phyloP scores from a whole-genome alignment of 2,329 filamentous ascomycete species.

The Monosporascus sp. region DNA sequence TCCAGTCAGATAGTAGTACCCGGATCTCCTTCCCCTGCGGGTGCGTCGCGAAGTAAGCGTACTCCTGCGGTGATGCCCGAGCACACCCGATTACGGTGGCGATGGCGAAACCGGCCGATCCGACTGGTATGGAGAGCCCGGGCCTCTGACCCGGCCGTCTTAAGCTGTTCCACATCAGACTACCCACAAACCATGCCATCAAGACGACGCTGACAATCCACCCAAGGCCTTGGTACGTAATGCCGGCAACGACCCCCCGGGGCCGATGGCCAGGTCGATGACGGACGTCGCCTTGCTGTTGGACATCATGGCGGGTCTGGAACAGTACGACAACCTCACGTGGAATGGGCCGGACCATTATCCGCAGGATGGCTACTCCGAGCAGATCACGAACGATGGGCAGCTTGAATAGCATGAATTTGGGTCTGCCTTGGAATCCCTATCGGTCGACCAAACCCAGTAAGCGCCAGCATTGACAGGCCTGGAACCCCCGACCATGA shows the following conservation, averaged over 20 bases:
- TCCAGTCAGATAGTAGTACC: conserved; percentile 4
- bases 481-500: no score
- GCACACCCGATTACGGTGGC: conserved; percentile 12
- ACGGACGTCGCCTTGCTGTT: no score
- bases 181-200: conserved; percentile 55
- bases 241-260: conserved; percentile 48
- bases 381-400: no score
- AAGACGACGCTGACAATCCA: conserved; percentile 53
- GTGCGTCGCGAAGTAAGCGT: conserved; percentile 9
- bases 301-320: no score
- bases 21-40: conserved; percentile 6
- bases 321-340: no score
- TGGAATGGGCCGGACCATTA: no score
- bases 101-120: conserved; percentile 8
- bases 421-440: no score
- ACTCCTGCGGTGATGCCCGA: conserved; percentile 3
- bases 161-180: conserved; percentile 51
- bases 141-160: conserved; percentile 45
- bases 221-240: conserved; percentile 57
- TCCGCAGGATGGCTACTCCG: no score
- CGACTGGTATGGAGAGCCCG: conserved; percentile 61
- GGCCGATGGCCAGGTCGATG: no score
- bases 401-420: no score
- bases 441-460: no score
- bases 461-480: no score